These are phyloP conservation scores for Fusarium haematococcum DNA, from an alignment of 2,329 filamentous ascomycete genomes.

Conservation along the genomic window DNA sequence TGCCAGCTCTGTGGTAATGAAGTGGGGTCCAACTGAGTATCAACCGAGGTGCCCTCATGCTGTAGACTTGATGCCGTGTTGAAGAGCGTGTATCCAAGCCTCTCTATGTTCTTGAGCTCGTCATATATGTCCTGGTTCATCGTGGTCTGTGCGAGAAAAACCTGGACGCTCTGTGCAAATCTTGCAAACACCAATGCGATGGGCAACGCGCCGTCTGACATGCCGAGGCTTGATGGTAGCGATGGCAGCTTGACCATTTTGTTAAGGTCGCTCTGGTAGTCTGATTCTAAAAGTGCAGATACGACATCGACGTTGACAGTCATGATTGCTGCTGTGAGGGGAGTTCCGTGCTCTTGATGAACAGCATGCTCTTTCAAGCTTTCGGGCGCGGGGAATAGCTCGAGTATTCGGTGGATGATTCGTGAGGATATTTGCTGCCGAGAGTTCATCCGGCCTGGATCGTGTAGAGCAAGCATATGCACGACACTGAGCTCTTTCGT, in stretches of 20 bases:
- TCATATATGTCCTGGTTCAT: neutral
- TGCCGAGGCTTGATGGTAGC: neutral
- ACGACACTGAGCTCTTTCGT: neutral
- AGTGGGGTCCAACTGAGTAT: neutral
- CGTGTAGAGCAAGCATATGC: constrained; percentile 1
- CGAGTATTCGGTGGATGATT: constrained; percentile 1
- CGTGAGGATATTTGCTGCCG: constrained; percentile 3
- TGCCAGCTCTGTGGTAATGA: neutral
- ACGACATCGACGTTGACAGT: neutral
- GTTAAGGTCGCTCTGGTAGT: neutral
- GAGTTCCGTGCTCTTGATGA: constrained; percentile 3
- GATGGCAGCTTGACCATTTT: neutral
- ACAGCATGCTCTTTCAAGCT: neutral
- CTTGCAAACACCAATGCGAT: neutral
- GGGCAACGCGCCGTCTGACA: neutral
- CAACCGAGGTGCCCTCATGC: neutral
- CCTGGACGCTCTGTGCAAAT: neutral
- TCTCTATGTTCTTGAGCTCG: neutral
- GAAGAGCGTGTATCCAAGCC: neutral
- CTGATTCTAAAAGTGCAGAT: neutral
- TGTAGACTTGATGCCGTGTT: neutral
- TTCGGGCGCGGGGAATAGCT: neutral
- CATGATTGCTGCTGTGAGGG: constrained; percentile 1
- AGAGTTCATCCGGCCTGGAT: neutral
- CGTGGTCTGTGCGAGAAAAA: neutral